These are phyloP conservation scores for Blastomyces parvus DNA, from an alignment of 2,329 filamentous ascomycete species.

Conservation along the genomic window DNA sequence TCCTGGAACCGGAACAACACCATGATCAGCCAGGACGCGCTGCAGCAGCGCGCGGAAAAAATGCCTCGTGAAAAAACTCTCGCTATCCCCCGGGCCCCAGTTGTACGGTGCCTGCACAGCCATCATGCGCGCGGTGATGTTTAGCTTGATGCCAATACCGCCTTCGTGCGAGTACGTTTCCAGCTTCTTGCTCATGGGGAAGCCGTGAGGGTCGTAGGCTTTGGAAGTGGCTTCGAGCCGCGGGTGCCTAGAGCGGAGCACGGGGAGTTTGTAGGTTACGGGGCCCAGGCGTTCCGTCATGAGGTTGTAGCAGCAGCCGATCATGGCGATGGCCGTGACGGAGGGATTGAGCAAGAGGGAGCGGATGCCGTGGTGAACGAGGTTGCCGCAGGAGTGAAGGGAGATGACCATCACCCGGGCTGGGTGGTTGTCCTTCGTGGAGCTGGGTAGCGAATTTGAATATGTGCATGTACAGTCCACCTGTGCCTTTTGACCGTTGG, in stretches of 20 bases:
- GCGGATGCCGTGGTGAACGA: slow-evolving; percentile 88
- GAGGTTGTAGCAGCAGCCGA: slow-evolving; percentile 97
- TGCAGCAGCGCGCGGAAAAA: slow-evolving; percentile 88
- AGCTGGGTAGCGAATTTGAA: not conserved
- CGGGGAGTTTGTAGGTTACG: slow-evolving; percentile 74
- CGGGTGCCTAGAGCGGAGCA: slow-evolving; percentile 63
- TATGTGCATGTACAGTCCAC: not conserved
- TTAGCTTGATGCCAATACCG: slow-evolving; percentile 62
- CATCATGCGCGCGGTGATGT: slow-evolving; percentile 98
- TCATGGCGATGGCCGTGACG: slow-evolving; percentile 84
- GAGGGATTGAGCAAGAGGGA: slow-evolving; percentile 75
- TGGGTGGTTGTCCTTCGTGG: slow-evolving; percentile 1
- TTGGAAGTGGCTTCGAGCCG: slow-evolving; percentile 59
- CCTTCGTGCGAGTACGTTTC: slow-evolving; percentile 45
- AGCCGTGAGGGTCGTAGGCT: slow-evolving; percentile 78
- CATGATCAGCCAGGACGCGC: slow-evolving; percentile 79
- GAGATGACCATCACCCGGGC: slow-evolving; percentile 74
- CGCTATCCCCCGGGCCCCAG: slow-evolving; percentile 74
- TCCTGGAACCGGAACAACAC: slow-evolving; percentile 55
- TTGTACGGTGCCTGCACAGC: slow-evolving; percentile 91
- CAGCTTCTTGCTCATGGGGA: slow-evolving; percentile 76
- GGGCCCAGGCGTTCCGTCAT: slow-evolving; percentile 82
- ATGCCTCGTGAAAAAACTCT: slow-evolving; percentile 82
- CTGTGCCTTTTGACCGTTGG: not conserved
- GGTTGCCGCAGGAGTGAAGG: slow-evolving; percentile 92